phyloP scores from a whole-genome alignment of 2,329 filamentous ascomycete genomes.

The Cladosporium sp. region DNA sequence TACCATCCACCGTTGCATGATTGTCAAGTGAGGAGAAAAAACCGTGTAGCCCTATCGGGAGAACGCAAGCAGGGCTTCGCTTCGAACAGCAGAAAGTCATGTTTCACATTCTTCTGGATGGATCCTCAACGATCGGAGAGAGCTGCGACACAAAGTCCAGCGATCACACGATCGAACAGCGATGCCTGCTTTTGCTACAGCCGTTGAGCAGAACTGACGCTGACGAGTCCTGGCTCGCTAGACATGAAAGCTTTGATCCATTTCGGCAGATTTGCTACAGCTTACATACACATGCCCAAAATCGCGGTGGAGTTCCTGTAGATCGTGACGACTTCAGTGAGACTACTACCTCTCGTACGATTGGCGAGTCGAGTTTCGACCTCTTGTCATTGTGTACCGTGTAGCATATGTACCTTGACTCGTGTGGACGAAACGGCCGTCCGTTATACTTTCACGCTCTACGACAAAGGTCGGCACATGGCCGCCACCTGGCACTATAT shows the following conservation, averaged over 20 bases:
- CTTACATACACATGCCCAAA: no score
- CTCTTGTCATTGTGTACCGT: not conserved
- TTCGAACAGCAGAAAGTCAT: not conserved
- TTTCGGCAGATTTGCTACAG: not conserved
- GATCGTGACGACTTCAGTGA: not conserved
- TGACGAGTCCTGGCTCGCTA: not conserved
- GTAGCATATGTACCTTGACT: not conserved
- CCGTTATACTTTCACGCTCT: not conserved
- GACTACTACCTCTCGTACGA: not conserved
- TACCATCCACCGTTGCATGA: not conserved
- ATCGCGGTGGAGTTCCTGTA: not conserved
- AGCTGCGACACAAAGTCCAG: not conserved
- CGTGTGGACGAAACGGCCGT: not conserved
- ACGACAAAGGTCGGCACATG: not conserved
- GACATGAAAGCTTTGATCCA: not conserved
- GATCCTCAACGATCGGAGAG: not conserved
- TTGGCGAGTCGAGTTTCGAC: not conserved
- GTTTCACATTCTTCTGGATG: conserved; percentile 6
- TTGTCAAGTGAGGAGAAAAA: not conserved
- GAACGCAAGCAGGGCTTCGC: not conserved
- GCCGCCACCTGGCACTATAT: not conserved
- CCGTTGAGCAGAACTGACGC: not conserved
- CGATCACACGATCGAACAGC: not conserved
- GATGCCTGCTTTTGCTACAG: no score
- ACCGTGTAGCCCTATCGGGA: not conserved